Percentiles rank a stretch among this genome's conserved stretches.
Evolutionary conservation across 2,329 filamentous ascomycete genomes (phyloP).

Genomic region (Chrysoporthe puriensis): DNA sequence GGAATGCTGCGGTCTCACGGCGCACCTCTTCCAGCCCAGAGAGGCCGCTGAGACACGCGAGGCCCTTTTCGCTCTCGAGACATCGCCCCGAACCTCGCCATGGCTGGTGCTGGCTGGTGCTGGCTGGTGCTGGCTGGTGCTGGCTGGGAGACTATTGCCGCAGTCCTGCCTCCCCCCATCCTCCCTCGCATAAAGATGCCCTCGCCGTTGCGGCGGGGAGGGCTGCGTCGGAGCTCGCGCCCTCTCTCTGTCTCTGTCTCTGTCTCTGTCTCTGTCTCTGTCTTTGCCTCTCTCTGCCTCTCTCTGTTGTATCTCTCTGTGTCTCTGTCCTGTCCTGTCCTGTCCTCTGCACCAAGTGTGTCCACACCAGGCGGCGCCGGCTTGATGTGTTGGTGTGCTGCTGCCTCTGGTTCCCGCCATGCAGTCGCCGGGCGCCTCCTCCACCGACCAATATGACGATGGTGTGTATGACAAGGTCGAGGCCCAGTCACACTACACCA

Average conservation of each 20-base stretch:
- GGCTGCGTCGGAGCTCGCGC: background rate
- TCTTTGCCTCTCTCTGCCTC: background rate
- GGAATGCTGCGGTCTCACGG: conserved; percentile 28
- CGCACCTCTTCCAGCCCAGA: background rate
- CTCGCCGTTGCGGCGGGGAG: conserved; percentile 6
- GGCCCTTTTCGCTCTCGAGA: conserved; percentile 10
- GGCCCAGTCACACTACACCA: conserved; percentile 14
- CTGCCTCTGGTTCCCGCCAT: conserved; percentile 8
- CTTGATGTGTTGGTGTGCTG: conserved; percentile 15
- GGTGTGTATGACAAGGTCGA: conserved; percentile 25
- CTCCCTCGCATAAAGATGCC: conserved; percentile 21
- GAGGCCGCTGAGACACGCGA: conserved; percentile 3
- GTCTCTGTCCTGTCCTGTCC: no score
- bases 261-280: background rate
- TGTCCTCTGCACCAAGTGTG: background rate
- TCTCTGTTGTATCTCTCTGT: background rate
- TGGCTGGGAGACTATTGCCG: conserved; percentile 1
- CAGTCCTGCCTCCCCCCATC: background rate
- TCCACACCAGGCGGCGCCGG: background rate
- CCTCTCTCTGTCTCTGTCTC: background rate
- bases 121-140: conserved; percentile 15
- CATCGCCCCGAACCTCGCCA: conserved; percentile 21
- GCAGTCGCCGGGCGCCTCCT: conserved; percentile 18
- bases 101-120: conserved; percentile 19
- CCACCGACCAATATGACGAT: conserved; percentile 20